Base-by-base conservation (phyloP, 805 yeast genomes). In the Yamadazyma tumulicola region DNA sequence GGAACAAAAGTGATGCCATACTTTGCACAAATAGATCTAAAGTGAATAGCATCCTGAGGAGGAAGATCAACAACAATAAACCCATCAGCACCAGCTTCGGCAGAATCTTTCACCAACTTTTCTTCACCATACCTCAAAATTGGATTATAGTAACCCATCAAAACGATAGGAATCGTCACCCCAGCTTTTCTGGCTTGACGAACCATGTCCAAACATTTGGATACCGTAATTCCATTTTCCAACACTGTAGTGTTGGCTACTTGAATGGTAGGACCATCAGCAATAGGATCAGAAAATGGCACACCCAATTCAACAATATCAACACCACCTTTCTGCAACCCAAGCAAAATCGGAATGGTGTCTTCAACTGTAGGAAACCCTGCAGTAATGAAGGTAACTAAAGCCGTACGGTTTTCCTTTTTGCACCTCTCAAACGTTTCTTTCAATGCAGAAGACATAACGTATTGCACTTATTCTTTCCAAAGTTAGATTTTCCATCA, bases 121-220 rank as follows among this genome's bases (percentile, higher is more conserved):
- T 81, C 81, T 64, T 93, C 98, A 35, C 97, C 98, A 56, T 82
- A 91, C 46, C 75, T 81, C 56, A 86, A 59, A 46, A 93, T 79
- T 11, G 99, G 99, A 64, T 93, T 93, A 67, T 87, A 93, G 74
- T 93, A 93, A 40, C 99, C 99, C 99, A 93, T 93, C 35, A 93
- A 73, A 29, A 93, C 72, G 37, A 93, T 75, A 14, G 99, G 99
- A 13, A 89, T 77, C 25, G 85, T 77, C 36, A 93, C 86, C 38
- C 98, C 97, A 21, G 70, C 74, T 4, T 61, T 64, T 64, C 99
- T 77, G 20, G 97, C 97, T 47, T 74, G 55, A 39, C 67, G 61
- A 17, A 93, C 85, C 29, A 86, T 55, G 11, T 84, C 88, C 41
- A 93, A 64, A 45, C 87, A 79, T 51, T 71, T 69, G 6, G 66